Percentiles rank a stretch among this genome's conserved stretches.
phyloP scores from a whole-genome alignment of 2,329 filamentous ascomycete genomes.

The Colletotrichum sp. region DNA sequence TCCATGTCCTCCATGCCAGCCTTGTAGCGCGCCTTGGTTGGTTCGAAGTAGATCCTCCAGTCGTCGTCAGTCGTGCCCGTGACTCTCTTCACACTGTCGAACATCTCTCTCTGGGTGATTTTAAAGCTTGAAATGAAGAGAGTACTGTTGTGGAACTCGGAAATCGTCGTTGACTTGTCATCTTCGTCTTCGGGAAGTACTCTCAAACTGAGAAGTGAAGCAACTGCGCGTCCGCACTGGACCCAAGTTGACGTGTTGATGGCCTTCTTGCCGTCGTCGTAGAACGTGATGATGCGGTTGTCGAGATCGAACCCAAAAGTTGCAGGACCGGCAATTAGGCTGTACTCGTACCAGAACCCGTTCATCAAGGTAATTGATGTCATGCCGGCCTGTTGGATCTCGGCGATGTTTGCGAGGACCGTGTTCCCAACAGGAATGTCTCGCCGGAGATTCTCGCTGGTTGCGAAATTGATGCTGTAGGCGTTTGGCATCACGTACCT shows the following conservation, averaged over 20 bases:
- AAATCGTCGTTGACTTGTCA: neutral
- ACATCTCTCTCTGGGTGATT: conserved; percentile 67
- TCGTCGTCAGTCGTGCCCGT: conserved; percentile 61
- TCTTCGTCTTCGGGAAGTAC: neutral
- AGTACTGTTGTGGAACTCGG: conserved; percentile 44
- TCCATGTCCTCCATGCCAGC: conserved; percentile 50
- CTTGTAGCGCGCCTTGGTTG: conserved; percentile 49
- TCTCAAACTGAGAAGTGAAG: conserved; percentile 43
- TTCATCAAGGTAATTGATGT: conserved; percentile 38
- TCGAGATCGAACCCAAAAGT: conserved; percentile 55
- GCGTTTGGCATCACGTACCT: conserved; percentile 57
- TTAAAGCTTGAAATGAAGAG: conserved; percentile 62
- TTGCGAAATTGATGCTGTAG: conserved; percentile 30
- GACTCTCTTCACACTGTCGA: conserved; percentile 63
- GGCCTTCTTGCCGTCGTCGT: conserved; percentile 59
- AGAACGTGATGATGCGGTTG: conserved; percentile 45
- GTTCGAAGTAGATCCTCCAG: conserved; percentile 51
- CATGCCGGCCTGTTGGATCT: neutral
- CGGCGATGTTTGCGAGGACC: conserved; percentile 29
- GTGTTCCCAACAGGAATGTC: conserved; percentile 37
- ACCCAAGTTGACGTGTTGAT: conserved; percentile 64
- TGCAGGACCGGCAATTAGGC: conserved; percentile 35
- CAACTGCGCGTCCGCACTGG: conserved; percentile 52
- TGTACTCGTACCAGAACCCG: conserved; percentile 61
- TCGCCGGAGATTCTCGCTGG: conserved; percentile 8